These are phyloP conservation scores for Santalum album DNA, from an alignment of 164 flowering plant species.

Conservation along the genomic window DNA sequence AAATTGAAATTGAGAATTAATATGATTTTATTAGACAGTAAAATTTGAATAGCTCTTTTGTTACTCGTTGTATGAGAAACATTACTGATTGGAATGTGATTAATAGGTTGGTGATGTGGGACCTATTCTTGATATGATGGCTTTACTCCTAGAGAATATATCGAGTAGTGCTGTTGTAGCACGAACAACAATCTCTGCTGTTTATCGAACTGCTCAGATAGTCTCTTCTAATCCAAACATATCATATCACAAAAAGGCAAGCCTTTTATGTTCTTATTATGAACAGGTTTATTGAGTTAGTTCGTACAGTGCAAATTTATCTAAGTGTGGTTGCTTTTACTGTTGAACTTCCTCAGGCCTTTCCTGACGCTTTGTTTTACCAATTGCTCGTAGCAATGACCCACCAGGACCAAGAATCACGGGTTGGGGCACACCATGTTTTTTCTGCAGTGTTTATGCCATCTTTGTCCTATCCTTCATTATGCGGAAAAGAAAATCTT, in stretches of 20 bases:
- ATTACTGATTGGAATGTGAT: too few relatives aligned
- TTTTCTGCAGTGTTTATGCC: conserved; percentile 72
- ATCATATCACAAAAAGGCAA: conserved; percentile 65
- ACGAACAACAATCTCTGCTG: conserved; percentile 58
- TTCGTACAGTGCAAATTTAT: conserved; percentile 1
- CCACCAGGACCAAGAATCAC: conserved; percentile 73
- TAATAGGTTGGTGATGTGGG: conserved; percentile 84
- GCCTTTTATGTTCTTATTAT: conserved; percentile 1
- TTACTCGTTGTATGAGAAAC: too few relatives aligned
- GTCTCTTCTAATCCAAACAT: conserved; percentile 55
- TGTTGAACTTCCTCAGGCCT: conserved; percentile 45
- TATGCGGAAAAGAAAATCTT: conserved; percentile 18
- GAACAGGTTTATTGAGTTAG: neutral
- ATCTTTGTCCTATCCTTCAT: conserved; percentile 32
- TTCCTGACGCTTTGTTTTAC: conserved; percentile 86
- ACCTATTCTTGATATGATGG: conserved; percentile 81
- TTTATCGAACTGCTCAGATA: conserved; percentile 53
- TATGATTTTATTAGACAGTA: too few relatives aligned
- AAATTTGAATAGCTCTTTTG: too few relatives aligned
- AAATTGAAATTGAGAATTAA: too few relatives aligned
- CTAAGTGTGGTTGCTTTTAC: conserved; percentile 1
- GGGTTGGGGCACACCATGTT: conserved; percentile 64
- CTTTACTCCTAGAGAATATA: conserved; percentile 66
- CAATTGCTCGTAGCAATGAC: conserved; percentile 77
- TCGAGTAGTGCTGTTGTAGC: conserved; percentile 37